A percentile compares a stretch with the other conserved stretches of the same genome.
These are phyloP conservation scores for Euphorbia tirucalli DNA, from an alignment of 345 rosid genomes.

Conservation along the genomic window DNA sequence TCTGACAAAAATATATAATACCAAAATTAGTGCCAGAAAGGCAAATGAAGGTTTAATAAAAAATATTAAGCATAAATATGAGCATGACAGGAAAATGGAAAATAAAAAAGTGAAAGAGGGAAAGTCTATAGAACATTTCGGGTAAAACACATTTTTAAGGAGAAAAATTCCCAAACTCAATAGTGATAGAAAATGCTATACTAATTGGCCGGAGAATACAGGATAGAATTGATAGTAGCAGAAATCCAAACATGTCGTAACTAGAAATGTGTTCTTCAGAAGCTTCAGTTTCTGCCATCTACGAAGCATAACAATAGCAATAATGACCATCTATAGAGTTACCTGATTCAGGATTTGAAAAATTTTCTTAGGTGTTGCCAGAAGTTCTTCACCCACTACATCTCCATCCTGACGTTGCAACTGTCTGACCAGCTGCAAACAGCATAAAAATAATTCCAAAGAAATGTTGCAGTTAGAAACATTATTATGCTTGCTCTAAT, in stretches of 20 bases:
- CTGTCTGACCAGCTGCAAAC: constrained; percentile 65
- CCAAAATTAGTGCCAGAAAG: neutral
- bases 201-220: neutral
- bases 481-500: neutral
- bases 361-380: constrained; percentile 62
- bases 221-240: neutral
- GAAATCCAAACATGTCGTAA: neutral
- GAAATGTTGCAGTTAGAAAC: constrained; percentile 9
- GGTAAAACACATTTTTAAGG: neutral
- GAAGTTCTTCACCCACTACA: constrained; percentile 28
- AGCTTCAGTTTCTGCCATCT: neutral
- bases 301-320: neutral
- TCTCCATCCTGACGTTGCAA: constrained; percentile 84
- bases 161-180: neutral
- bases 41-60: neutral
- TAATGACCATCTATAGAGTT: neutral
- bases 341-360: constrained; percentile 93
- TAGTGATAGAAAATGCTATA: neutral
- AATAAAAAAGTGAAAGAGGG: neutral
- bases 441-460: neutral
- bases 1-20: constrained; percentile 43
- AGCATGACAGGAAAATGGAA: neutral
- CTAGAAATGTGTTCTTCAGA: neutral
- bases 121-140: neutral
- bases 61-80: neutral